Conservation (phyloP, 192 early-diverging fungal species). For the Chytriomyces confervae region DNA sequence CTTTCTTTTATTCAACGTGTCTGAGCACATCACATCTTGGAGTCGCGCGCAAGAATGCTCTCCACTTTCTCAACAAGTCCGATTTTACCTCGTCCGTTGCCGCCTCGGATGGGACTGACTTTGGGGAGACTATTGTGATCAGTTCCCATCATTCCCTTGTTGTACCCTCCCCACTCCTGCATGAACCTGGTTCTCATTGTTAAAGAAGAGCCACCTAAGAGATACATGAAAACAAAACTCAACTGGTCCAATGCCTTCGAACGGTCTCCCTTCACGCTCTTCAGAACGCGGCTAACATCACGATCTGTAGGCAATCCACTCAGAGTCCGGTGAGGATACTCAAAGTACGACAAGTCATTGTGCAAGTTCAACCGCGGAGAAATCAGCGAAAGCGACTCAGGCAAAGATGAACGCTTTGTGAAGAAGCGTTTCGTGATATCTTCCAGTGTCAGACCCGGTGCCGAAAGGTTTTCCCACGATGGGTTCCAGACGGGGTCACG, state of each 20-base stretch:
- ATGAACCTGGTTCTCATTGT: slow-evolving; percentile 29
- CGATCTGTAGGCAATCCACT: slow-evolving; percentile 50
- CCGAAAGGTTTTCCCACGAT: slow-evolving; percentile 41
- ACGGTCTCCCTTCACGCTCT: slow-evolving; percentile 13
- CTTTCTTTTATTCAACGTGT: too few relatives aligned
- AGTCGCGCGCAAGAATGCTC: slow-evolving; percentile 42
- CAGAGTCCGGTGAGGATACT: slow-evolving; percentile 56
- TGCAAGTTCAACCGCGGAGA: slow-evolving; percentile 26
- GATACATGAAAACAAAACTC: not conserved
- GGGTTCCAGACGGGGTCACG: slow-evolving; percentile 77
- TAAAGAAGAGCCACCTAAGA: not conserved
- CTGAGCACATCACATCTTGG: too few relatives aligned
- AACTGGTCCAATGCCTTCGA: not conserved
- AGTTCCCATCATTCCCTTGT: slow-evolving; percentile 42
- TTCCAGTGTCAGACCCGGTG: slow-evolving; percentile 9
- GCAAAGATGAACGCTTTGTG: not conserved
- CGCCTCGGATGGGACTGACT: slow-evolving; percentile 36
- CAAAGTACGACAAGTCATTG: slow-evolving; percentile 46
- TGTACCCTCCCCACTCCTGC: slow-evolving; percentile 58
- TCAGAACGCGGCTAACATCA: slow-evolving; percentile 47
- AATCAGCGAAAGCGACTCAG: not conserved
- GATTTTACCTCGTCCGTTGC: slow-evolving; percentile 51
- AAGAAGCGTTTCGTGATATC: slow-evolving; percentile 40
- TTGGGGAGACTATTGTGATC: slow-evolving; percentile 6
- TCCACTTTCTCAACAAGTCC: slow-evolving; percentile 57